Base-by-base conservation (phyloP, 2,329 filamentous ascomycete species). In the Pezizomycotina sp. region DNA sequence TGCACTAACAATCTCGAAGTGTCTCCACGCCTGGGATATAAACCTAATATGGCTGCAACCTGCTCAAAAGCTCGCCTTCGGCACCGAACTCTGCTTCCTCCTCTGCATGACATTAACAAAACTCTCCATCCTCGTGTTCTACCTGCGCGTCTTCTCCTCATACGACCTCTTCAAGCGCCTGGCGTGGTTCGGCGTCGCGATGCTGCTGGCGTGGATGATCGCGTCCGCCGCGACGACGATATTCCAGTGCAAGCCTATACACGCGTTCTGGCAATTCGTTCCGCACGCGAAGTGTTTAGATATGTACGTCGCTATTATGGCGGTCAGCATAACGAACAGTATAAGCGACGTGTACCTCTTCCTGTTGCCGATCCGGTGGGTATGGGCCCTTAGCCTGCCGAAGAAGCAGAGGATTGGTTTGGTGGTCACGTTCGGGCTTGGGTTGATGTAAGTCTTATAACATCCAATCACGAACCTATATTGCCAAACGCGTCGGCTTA, bases 261-360 rank as follows among this genome's bases (percentile, higher is more conserved):
- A 43, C 21, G 32, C 38, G 27, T 43, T 43, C 8, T 43, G 41
- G 41, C n/a, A n/a, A n/a, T n/a, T n/a, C n/a, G n/a, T n/a, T n/a
- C n/a, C n/a, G n/a, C n/a, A n/a, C n/a, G n/a, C n/a, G n/a, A n/a
- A n/a, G n/a, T n/a, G n/a, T n/a, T n/a, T n/a, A n/a, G n/a, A n/a
- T n/a, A n/a, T n/a, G n/a, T n/a, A n/a, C n/a, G n/a, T n/a, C n/a
- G n/a, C n/a, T n/a, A n/a, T n/a, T n/a, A n/a, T n/a, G n/a, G n/a
- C n/a, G n/a, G n/a, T n/a, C n/a, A n/a, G n/a, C n/a, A n/a, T n/a
- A n/a, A n/a, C n/a, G n/a, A n/a, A n/a, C n/a, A n/a, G n/a, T n/a
- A n/a, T n/a, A n/a, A n/a, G n/a, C n/a, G n/a, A 14, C n/a, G 7
- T 20, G 38, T 34, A 42, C 27, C 34, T 45, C 2, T 45, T 45